These are phyloP conservation scores for Macrolepiota dolichaula DNA, from an alignment of 768 basidiomycete genomes.

Conservation along the genomic window DNA sequence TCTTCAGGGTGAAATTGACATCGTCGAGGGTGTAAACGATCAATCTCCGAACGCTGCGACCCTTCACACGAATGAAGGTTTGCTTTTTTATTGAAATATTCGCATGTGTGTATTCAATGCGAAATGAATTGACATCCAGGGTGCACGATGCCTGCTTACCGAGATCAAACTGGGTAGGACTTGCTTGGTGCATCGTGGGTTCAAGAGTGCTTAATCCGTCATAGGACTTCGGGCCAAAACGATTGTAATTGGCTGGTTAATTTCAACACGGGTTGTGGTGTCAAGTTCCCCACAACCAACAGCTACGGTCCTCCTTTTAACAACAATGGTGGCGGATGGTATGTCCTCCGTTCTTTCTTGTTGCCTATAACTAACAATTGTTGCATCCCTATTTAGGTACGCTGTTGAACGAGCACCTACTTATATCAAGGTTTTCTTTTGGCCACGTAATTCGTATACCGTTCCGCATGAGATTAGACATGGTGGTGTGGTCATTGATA, in stretches of 20 bases:
- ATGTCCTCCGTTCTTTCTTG: constrained; percentile 13
- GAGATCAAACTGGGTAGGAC: constrained; percentile 42
- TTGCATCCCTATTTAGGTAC: constrained; percentile 35
- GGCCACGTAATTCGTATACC: constrained; percentile 46
- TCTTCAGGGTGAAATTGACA: constrained; percentile 36
- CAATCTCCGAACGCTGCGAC: constrained; percentile 32
- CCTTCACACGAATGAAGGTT: constrained; percentile 39
- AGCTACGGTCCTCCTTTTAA: constrained; percentile 63
- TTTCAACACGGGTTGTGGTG: constrained; percentile 25
- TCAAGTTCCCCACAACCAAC: constrained; percentile 27
- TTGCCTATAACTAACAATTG: background rate
- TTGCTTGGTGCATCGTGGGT: background rate
- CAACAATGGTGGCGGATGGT: constrained; percentile 57
- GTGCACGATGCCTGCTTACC: constrained; percentile 25
- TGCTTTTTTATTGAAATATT: constrained; percentile 32
- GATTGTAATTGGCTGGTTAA: constrained; percentile 23
- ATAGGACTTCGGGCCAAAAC: constrained; percentile 17
- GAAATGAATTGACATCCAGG: constrained; percentile 14
- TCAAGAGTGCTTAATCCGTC: constrained; percentile 18
- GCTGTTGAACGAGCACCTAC: constrained; percentile 55
- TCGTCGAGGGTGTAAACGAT: constrained; percentile 40
- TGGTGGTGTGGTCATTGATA: constrained; percentile 38
- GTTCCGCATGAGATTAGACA: constrained; percentile 47
- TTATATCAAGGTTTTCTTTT: constrained; percentile 72
- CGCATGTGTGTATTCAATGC: constrained; percentile 15